These are phyloP conservation scores for Venturia nashicola DNA, from an alignment of 2,329 filamentous ascomycete genomes.

Conservation along the genomic window DNA sequence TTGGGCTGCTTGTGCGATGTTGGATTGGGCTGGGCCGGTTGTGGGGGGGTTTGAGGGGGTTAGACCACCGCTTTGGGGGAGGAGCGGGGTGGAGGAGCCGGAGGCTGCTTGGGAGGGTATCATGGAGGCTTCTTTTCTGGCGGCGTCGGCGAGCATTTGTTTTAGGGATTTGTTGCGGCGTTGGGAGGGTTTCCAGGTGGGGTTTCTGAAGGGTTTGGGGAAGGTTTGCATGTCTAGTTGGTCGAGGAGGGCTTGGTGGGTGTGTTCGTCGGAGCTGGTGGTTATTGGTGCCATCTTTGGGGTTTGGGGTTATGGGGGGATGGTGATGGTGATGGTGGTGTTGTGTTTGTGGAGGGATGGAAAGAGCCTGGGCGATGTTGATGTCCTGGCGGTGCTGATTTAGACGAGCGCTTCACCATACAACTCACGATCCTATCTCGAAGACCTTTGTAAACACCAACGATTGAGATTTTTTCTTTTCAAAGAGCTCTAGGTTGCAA, in stretches of 20 bases:
- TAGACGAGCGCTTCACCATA: background rate
- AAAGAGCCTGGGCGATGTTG: background rate
- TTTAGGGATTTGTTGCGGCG: constrained; percentile 99
- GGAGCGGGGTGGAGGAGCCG: constrained; percentile 53
- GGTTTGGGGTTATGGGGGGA: background rate
- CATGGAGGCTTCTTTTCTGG: constrained; percentile 79
- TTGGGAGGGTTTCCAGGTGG: constrained; percentile 80
- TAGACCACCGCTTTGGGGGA: constrained; percentile 17
- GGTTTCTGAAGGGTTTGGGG: constrained; percentile 81
- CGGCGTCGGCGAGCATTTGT: constrained; percentile 81
- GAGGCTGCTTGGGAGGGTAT: constrained; percentile 72
- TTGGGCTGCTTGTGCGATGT: constrained; percentile 80
- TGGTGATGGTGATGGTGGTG: background rate
- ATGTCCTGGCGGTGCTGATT: no score
- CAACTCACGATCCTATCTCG: background rate
- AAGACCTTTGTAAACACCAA: background rate
- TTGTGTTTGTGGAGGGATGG: background rate
- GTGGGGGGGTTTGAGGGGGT: constrained; percentile 21
- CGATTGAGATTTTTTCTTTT: background rate
- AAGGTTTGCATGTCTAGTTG: constrained; percentile 80
- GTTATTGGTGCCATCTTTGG: constrained; percentile 45
- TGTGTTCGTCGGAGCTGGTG: constrained; percentile 61
- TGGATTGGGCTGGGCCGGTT: constrained; percentile 36
- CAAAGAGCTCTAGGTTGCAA: background rate
- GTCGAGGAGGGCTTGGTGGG: constrained; percentile 75